These are phyloP conservation scores for Fusarium incarnatum DNA, from an alignment of 2,329 filamentous ascomycete species.

Conservation along the genomic window DNA sequence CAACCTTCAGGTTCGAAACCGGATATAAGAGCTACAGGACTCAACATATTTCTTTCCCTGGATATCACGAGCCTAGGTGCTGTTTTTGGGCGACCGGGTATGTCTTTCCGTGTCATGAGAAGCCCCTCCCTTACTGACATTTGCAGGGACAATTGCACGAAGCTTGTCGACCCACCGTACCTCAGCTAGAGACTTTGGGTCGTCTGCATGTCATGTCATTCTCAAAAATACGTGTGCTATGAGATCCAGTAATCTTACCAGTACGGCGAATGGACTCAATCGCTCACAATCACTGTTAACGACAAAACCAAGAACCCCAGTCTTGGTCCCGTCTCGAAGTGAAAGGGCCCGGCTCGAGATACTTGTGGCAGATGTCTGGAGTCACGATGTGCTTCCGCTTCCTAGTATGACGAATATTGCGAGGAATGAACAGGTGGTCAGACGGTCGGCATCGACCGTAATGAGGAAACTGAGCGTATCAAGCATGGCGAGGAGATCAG, in stretches of 20 bases:
- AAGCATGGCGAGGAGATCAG: slow-evolving; percentile 79
- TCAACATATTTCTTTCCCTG: slow-evolving; percentile 74
- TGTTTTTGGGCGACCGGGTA: slow-evolving; percentile 79
- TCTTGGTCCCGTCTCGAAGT: slow-evolving; percentile 78
- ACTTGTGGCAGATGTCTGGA: slow-evolving; percentile 84
- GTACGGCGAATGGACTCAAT: slow-evolving; percentile 68
- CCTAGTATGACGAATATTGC: slow-evolving; percentile 79
- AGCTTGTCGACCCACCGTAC: slow-evolving; percentile 83
- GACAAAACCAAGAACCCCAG: slow-evolving; percentile 72
- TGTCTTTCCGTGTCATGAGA: slow-evolving; percentile 6
- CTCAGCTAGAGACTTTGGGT: slow-evolving; percentile 77
- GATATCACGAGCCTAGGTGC: slow-evolving; percentile 80
- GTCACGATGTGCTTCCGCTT: slow-evolving; percentile 80
- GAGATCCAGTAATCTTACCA: slow-evolving; percentile 61
- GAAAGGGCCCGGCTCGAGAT: slow-evolving; percentile 83
- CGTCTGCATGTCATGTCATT: slow-evolving; percentile 79
- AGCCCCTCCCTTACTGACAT: slow-evolving; percentile 11
- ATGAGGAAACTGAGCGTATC: slow-evolving; percentile 90
- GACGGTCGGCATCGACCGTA: slow-evolving; percentile 83
- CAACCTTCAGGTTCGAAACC: slow-evolving; percentile 62
- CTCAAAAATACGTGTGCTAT: slow-evolving; percentile 84
- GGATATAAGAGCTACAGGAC: slow-evolving; percentile 58
- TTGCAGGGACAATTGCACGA: slow-evolving; percentile 69
- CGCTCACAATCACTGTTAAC: slow-evolving; percentile 84
- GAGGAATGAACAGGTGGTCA: slow-evolving; percentile 77